phyloP scores from a whole-genome alignment of 805 yeast species.

The Starmerella sp. region DNA sequence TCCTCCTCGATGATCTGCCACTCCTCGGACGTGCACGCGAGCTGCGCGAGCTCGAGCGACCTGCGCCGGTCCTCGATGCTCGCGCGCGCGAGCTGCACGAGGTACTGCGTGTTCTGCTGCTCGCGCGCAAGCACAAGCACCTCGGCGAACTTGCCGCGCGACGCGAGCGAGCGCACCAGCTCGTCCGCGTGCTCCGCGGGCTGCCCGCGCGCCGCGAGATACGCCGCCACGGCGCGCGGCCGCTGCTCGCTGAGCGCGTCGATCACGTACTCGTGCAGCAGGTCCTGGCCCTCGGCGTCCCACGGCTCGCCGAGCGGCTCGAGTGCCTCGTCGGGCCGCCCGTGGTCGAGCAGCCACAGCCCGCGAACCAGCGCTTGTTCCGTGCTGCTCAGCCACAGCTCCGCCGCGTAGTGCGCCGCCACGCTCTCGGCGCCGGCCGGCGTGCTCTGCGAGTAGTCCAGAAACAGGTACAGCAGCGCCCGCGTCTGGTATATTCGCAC shows the following conservation, averaged over 20 bases:
- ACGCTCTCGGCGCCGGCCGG: not conserved
- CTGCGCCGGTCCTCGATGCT: constrained; percentile 2
- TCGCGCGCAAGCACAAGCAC: constrained; percentile 14
- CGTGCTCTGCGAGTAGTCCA: constrained; percentile 10
- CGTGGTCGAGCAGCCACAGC: constrained; percentile 16
- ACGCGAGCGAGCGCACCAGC: constrained; percentile 10
- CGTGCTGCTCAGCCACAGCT: constrained; percentile 14
- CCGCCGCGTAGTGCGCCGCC: constrained; percentile 15
- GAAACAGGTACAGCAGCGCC: constrained; percentile 12
- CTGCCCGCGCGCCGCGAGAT: constrained; percentile 10
- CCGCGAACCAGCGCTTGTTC: constrained; percentile 15
- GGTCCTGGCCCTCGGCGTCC: constrained; percentile 5
- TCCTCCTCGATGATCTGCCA: constrained; percentile 12
- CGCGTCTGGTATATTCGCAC: constrained; percentile 3
- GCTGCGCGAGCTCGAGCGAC: constrained; percentile 17
- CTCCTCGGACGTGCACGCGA: constrained; percentile 16
- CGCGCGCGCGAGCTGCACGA: constrained; percentile 10
- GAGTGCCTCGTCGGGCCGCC: constrained; percentile 8
- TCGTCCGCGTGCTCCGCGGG: not conserved
- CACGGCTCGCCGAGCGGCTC: constrained; percentile 15
- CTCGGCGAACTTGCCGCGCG: constrained; percentile 17
- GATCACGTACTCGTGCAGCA: constrained; percentile 11
- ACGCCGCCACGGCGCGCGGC: constrained; percentile 4
- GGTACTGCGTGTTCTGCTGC: constrained; percentile 1
- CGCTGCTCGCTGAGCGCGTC: constrained; percentile 5